Base-by-base conservation (phyloP, 257 asterid genomes). In the Gynochthodes officinalis region DNA sequence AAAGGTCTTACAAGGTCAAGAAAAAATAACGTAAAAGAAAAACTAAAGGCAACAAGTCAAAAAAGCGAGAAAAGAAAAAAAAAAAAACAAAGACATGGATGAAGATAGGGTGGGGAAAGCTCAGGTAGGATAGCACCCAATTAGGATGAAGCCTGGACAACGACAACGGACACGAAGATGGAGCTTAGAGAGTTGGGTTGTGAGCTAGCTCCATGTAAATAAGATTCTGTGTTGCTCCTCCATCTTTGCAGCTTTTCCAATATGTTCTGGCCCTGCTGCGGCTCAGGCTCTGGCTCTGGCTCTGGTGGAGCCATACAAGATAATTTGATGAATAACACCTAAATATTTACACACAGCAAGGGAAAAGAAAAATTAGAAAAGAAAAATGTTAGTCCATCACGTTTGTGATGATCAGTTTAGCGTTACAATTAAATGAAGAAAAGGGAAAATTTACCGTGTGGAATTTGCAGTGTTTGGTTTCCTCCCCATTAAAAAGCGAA, bases 1-100 rank as follows among this genome's bases (percentile, higher is more conserved):
- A 93, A 86, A 91, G 98, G 89, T 82, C 89, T 85, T 80, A 85
- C 89, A 85, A 85, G 89, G 89, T 85, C 89, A 85, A 92, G 98
- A 92, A 90, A 65, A 84, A 52, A 5, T 3, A 42, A 4, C 27
- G 27, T 28, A 28, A 50, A 10, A 16, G 16, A 77, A 65, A 67
- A 82, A 78, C 13, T 76, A 84, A 88, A 86, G 82, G 79, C 81
- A 91, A 89, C 86, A 84, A 83, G 86, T 82, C 84, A 83, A 85
- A 91, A 88, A 90, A 78, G 11, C 0, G 1, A 44, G 13, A 4
- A 14, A 53, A 46, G 25, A 61, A 42, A 62, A 7, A 19, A 25
- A 33, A 2, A 12, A 18, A 10, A 14, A 1, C 5, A 14, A 2
- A 10, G 15, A 37, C 27, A 1, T 73, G 7, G 21, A 53, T 7